These are phyloP conservation scores for Pulicaria dysenterica DNA, from an alignment of 129 eudicot species.

Conservation along the genomic window DNA sequence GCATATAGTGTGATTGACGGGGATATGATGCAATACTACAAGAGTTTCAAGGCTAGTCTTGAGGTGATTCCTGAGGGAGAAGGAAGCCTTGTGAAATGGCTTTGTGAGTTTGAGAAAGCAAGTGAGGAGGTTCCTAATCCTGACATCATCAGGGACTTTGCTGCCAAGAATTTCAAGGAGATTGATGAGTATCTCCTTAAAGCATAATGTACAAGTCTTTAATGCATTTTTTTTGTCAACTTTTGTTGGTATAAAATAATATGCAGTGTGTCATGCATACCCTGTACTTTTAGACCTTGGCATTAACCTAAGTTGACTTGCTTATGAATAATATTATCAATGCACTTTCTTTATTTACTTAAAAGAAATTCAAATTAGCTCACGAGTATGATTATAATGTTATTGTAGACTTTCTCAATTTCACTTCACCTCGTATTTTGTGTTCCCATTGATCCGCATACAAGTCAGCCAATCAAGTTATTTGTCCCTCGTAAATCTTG, in stretches of 20 bases:
- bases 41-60: slow-evolving; percentile 57
- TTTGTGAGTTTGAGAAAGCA: slow-evolving; percentile 71
- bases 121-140: slow-evolving; percentile 74
- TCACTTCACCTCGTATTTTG: no score
- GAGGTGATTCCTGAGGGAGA: slow-evolving; percentile 56
- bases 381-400: no score
- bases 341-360: not conserved
- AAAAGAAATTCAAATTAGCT: no score
- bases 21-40: slow-evolving; percentile 65
- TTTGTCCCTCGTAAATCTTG: slow-evolving; percentile 3
- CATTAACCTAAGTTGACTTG: slow-evolving; percentile 16
- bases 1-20: slow-evolving; percentile 65
- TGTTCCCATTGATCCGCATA: no score
- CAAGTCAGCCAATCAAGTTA: no score
- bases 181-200: slow-evolving; percentile 65
- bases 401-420: no score
- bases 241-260: slow-evolving; percentile 20
- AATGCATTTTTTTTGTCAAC: slow-evolving; percentile 17
- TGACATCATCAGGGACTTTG: slow-evolving; percentile 53
- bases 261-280: not conserved
- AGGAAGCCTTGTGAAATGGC: slow-evolving; percentile 72
- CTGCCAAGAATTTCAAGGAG: slow-evolving; percentile 57
- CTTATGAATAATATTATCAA: slow-evolving; percentile 15
- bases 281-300: not conserved
- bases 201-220: slow-evolving; percentile 32